These are phyloP conservation scores for Lachancea dasiensis DNA, from an alignment of 805 yeast genomes.

Conservation along the genomic window DNA sequence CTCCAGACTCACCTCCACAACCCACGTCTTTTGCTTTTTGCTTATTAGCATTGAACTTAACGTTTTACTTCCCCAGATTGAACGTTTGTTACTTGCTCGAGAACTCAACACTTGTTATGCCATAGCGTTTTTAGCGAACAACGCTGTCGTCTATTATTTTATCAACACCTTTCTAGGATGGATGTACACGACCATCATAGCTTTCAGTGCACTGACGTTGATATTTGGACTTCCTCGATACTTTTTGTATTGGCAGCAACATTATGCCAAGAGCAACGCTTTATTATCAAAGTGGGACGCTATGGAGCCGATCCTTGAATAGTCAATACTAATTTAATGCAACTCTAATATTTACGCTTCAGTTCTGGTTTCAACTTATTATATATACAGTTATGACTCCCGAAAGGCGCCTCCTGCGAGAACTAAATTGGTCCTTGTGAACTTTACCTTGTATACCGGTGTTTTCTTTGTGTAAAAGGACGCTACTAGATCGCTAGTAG, in stretches of 20 bases:
- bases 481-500: constrained; percentile 85
- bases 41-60: constrained; percentile 38
- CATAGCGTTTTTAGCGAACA: constrained; percentile 16
- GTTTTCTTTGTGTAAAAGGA: constrained; percentile 91
- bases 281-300: constrained; percentile 21
- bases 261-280: constrained; percentile 15
- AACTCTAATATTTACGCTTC: background rate
- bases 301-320: constrained; percentile 17
- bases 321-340: background rate
- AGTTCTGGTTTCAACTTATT: background rate
- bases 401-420: constrained; percentile 87
- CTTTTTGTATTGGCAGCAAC: constrained; percentile 29
- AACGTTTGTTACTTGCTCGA: constrained; percentile 5
- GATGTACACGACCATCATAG: constrained; percentile 18
- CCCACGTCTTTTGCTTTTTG: constrained; percentile 78
- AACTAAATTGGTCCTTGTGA: constrained; percentile 85
- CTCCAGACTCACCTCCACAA: constrained; percentile 69
- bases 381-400: constrained; percentile 28
- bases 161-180: constrained; percentile 21
- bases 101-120: constrained; percentile 13
- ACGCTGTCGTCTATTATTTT: constrained; percentile 23
- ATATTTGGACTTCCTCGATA: constrained; percentile 23
- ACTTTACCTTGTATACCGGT: constrained; percentile 88
- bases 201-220: constrained; percentile 16
- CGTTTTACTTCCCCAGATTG: constrained; percentile 26